Conservation (phyloP, 495 filamentous ascomycete species). For the Immersiella caudata region DNA sequence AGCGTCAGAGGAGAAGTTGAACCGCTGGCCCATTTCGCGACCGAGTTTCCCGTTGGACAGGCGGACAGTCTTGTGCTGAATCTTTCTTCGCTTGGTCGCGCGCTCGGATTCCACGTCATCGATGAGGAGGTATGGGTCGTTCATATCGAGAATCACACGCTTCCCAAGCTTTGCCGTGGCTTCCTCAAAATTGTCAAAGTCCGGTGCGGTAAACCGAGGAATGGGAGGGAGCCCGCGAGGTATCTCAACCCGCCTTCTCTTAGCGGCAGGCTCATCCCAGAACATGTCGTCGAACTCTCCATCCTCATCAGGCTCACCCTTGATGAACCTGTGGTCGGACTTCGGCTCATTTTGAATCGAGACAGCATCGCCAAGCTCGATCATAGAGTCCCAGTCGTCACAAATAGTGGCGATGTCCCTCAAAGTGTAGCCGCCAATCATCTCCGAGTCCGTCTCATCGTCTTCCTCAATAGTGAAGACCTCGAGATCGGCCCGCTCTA, state of each 20-base stretch:
- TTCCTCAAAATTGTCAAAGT: constrained; percentile 58
- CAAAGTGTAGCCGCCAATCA: constrained; percentile 68
- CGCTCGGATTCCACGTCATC: constrained; percentile 53
- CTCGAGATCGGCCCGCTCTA: constrained; percentile 59
- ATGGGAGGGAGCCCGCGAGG: constrained; percentile 47
- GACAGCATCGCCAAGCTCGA: constrained; percentile 40
- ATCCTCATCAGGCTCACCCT: constrained; percentile 45
- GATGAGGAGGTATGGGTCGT: constrained; percentile 84
- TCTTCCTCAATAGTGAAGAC: constrained; percentile 50
- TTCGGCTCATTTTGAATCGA: constrained; percentile 23
- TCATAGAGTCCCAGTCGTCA: constrained; percentile 75
- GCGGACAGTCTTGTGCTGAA: constrained; percentile 54
- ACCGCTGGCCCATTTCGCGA: constrained; percentile 70
- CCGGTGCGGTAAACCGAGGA: constrained; percentile 43
- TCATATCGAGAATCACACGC: constrained; percentile 80
- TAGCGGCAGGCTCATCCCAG: constrained; percentile 41
- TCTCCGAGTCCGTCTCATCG: constrained; percentile 63
- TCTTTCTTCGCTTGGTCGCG: constrained; percentile 50
- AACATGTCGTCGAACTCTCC: constrained; percentile 60
- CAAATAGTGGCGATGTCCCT: constrained; percentile 79
- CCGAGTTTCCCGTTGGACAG: constrained; percentile 58
- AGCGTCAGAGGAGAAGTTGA: constrained; percentile 95
- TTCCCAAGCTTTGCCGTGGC: constrained; percentile 71
- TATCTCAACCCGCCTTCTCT: constrained; percentile 42
- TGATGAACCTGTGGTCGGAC: constrained; percentile 33